phyloP scores from a whole-genome alignment of 176 grass and related monocot genomes.

The Zizania latifolia region DNA sequence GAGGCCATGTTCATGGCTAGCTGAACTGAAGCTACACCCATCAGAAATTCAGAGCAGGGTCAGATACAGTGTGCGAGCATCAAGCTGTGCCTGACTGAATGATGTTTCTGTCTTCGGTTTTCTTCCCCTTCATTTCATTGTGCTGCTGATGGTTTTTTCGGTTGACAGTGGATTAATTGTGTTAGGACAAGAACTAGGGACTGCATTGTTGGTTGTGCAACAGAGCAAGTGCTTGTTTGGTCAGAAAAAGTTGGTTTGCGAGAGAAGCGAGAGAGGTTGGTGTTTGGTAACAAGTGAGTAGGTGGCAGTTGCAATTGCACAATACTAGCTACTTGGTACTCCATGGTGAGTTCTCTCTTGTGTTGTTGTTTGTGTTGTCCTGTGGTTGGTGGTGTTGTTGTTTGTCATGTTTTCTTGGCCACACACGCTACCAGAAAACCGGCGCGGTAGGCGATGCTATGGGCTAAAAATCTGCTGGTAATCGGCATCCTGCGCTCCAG shows the following conservation, averaged over 20 bases:
- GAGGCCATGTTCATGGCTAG: not conserved
- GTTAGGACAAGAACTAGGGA: too few species aligned
- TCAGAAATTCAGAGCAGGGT: not conserved
- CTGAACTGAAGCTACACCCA: not conserved
- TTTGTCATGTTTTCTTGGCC: not conserved
- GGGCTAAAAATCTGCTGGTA: too few species aligned
- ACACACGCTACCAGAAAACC: not conserved
- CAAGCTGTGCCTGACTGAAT: conserved; percentile 42
- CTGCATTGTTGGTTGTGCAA: too few species aligned
- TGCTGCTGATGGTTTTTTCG: too few species aligned
- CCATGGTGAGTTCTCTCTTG: not conserved
- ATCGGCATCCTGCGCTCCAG: too few species aligned
- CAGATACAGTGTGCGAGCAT: conserved; percentile 49
- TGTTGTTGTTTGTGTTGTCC: not conserved
- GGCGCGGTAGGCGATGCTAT: too few species aligned
- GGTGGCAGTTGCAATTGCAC: not conserved
- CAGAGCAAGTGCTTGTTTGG: too few species aligned
- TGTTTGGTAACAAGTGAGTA: not conserved
- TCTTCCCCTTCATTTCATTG: too few species aligned
- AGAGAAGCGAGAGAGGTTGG: not conserved
- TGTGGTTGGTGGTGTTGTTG: not conserved
- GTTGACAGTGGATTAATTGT: too few species aligned
- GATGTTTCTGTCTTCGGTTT: too few species aligned
- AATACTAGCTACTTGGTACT: not conserved
- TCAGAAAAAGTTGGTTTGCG: too few species aligned